Conservation (phyloP, 78 protist species). For the Chrysochromulina tobinii region DNA sequence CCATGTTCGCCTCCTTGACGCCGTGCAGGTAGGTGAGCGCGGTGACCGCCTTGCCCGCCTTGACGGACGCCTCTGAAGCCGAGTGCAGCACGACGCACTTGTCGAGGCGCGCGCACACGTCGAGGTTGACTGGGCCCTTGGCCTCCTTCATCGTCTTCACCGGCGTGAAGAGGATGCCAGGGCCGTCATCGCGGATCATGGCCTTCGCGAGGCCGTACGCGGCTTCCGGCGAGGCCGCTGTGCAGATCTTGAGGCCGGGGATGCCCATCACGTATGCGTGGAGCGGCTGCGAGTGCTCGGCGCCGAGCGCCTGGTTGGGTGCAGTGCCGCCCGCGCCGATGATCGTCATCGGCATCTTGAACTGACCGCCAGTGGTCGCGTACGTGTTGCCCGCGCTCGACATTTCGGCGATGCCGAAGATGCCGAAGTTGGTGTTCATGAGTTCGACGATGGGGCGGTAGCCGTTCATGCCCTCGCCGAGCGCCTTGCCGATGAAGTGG, state of each 20-base stretch:
- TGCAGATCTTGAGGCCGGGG: conserved; percentile 44
- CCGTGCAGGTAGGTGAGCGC: conserved; percentile 51
- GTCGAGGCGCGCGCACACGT: conserved; percentile 23
- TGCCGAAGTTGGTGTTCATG: conserved; percentile 48
- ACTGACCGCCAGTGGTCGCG: conserved; percentile 48
- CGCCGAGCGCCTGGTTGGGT: conserved; percentile 47
- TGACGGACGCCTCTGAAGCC: conserved; percentile 28
- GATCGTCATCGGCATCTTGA: conserved; percentile 38
- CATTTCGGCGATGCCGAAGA: conserved; percentile 51
- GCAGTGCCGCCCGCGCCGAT: conserved; percentile 51
- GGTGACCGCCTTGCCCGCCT: conserved; percentile 35
- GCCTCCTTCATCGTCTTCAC: conserved; percentile 49
- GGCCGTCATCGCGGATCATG: conserved; percentile 55
- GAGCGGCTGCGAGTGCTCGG: conserved; percentile 52
- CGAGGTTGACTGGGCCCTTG: background rate
- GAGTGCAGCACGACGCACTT: background rate
- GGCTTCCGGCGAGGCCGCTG: conserved; percentile 49
- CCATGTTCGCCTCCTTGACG: conserved; percentile 17
- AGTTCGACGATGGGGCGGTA: conserved; percentile 50
- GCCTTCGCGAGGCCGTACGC: conserved; percentile 47
- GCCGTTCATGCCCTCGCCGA: conserved; percentile 52
- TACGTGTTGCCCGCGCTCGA: conserved; percentile 37
- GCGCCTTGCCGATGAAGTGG: conserved; percentile 46
- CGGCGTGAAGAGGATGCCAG: conserved; percentile 38
- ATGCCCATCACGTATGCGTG: conserved; percentile 54